Evolutionary conservation across 352 stramenopile genomes (phyloP).

Genomic region (Phytophthora crassamura): DNA sequence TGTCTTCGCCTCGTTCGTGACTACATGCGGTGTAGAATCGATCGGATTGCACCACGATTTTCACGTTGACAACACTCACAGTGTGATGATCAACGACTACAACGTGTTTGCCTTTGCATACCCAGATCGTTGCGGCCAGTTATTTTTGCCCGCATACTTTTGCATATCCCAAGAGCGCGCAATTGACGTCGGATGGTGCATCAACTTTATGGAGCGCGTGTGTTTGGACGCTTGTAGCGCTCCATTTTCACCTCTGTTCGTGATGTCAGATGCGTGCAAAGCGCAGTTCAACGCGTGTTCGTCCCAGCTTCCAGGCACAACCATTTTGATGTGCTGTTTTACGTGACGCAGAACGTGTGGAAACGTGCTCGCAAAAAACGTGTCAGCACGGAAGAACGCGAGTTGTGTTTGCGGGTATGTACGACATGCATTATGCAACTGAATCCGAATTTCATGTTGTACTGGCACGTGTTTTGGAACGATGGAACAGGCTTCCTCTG

Average conservation of each 20-base stretch:
- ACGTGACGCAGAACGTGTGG: constrained; percentile 8
- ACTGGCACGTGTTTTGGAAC: neutral
- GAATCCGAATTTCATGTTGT: neutral
- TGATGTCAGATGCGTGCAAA: no score
- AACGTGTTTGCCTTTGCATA: constrained; percentile 9
- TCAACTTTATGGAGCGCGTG: no score
- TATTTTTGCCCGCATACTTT: constrained; percentile 3
- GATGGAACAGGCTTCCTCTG: neutral
- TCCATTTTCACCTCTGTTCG: no score
- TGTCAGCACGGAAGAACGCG: neutral
- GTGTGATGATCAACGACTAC: constrained; percentile 6
- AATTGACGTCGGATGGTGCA: no score
- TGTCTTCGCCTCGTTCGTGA: neutral
- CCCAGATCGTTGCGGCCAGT: neutral
- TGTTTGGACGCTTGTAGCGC: no score
- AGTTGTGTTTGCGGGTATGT: constrained; percentile 1
- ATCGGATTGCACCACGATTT: neutral
- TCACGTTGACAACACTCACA: constrained; percentile 3
- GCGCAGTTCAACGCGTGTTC: no score
- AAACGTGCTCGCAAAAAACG: neutral
- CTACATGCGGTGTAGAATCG: constrained; percentile 2
- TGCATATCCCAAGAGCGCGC: neutral
- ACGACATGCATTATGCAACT: constrained; percentile 10
- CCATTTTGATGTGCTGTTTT: constrained; percentile 8
- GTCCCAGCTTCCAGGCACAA: neutral